Evolutionary conservation across 768 basidiomycete genomes (phyloP).

Genomic region (Fibroporia radiculosa): DNA sequence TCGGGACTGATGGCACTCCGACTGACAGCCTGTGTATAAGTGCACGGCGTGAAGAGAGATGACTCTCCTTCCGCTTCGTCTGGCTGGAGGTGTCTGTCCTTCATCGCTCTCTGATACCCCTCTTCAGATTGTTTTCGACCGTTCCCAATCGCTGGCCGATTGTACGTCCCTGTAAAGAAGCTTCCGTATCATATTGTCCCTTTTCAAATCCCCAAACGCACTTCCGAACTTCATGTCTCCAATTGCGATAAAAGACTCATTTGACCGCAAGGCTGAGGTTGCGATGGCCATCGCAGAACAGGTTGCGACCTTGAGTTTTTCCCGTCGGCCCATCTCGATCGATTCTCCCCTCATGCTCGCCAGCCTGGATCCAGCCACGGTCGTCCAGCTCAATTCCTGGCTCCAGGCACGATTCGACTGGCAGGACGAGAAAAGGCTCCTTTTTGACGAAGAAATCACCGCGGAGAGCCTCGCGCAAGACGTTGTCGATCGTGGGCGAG

Average conservation of each 20-base stretch:
- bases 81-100: background rate
- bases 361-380: constrained; percentile 25
- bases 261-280: constrained; percentile 13
- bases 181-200: background rate
- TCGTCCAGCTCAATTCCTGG: constrained; percentile 26
- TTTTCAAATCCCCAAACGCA: background rate
- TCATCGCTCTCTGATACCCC: background rate
- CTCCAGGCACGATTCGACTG: constrained; percentile 26
- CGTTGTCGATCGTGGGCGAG: constrained; percentile 9
- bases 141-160: background rate
- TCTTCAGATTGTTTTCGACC: background rate
- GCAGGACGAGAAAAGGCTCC: constrained; percentile 20
- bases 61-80: too few relatives aligned
- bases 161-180: background rate
- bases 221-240: background rate
- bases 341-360: constrained; percentile 26
- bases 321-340: constrained; percentile 18
- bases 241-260: background rate
- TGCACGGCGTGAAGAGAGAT: too few relatives aligned
- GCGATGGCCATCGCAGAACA: constrained; percentile 28
- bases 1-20: too few relatives aligned
- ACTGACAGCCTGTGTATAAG: too few relatives aligned
- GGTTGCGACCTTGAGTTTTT: constrained; percentile 24
- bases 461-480: constrained; percentile 23
- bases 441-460: constrained; percentile 26